These are phyloP conservation scores for Salinomyces thailandicus DNA, from an alignment of 2,329 filamentous ascomycete species.

Conservation along the genomic window DNA sequence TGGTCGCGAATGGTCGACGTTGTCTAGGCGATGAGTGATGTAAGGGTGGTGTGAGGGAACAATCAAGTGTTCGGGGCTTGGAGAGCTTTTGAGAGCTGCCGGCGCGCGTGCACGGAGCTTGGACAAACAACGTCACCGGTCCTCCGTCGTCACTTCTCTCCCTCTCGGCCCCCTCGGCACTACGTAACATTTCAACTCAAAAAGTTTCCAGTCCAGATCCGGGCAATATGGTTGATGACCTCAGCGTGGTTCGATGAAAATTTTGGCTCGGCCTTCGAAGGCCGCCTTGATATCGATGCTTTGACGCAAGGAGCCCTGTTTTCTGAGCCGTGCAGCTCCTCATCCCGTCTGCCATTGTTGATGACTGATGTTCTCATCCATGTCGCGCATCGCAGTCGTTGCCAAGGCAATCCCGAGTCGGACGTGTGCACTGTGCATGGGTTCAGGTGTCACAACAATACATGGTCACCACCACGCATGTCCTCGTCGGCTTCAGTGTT, in stretches of 20 bases:
- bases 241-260: too few species aligned
- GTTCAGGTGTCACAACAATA: not conserved
- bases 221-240: too few species aligned
- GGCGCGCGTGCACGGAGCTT: not conserved
- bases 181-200: too few species aligned
- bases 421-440: not conserved
- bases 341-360: too few species aligned
- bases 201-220: too few species aligned
- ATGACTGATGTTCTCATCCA: not conserved
- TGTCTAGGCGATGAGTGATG: not conserved
- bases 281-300: too few species aligned
- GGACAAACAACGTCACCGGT: too few species aligned
- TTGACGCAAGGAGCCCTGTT: too few species aligned
- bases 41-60: not conserved
- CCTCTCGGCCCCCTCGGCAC: too few species aligned
- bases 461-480: not conserved
- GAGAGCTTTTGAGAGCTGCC: not conserved
- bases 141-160: too few species aligned
- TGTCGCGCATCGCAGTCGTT: not conserved
- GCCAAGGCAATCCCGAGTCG: not conserved
- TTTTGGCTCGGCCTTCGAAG: too few species aligned
- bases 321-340: too few species aligned
- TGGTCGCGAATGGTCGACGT: not conserved
- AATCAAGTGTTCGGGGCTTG: not conserved
- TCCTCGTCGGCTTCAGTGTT: not conserved